Conservation (phyloP, 352 stramenopile species). For the Pythium utonaiense region DNA sequence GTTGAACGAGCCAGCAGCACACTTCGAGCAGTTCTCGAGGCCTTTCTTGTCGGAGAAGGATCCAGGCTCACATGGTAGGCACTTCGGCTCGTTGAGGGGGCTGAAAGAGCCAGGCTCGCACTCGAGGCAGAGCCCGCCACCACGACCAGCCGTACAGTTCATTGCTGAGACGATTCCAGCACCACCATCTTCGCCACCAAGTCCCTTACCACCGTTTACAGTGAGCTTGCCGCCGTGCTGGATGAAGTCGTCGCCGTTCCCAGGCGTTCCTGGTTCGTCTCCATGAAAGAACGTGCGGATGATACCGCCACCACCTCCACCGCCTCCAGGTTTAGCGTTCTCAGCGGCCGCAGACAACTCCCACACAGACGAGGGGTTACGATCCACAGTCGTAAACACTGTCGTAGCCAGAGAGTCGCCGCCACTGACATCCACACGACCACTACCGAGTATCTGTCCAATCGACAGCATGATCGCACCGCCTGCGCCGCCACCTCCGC, state of each 20-base stretch:
- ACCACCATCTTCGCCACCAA: conserved; percentile 53
- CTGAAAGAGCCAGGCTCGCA: conserved; percentile 69
- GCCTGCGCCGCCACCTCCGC: conserved; percentile 68
- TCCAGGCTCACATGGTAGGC: conserved; percentile 64
- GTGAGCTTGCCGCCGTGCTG: conserved; percentile 24
- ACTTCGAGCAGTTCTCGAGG: conserved; percentile 44
- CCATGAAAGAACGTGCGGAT: conserved; percentile 23
- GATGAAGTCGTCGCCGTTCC: conserved; percentile 30
- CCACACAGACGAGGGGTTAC: conserved; percentile 27
- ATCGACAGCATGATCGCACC: conserved; percentile 62
- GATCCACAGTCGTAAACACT: background rate
- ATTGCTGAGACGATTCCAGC: conserved; percentile 42
- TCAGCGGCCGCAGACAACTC: conserved; percentile 1
- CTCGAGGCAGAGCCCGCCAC: conserved; percentile 60
- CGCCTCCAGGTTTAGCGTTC: conserved; percentile 43
- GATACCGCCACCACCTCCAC: conserved; percentile 27
- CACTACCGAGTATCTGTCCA: conserved; percentile 54
- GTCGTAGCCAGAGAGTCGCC: conserved; percentile 26
- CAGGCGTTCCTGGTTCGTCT: conserved; percentile 18
- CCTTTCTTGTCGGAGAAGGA: conserved; percentile 50
- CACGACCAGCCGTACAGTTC: conserved; percentile 65
- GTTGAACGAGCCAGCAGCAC: conserved; percentile 57
- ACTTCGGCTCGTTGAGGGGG: conserved; percentile 48
- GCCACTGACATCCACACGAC: conserved; percentile 51
- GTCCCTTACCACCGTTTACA: conserved; percentile 21